A percentile compares a stretch with the other conserved stretches of the same genome.
phyloP scores from a whole-genome alignment of 441 rosid species.

The Hura crepitans region DNA sequence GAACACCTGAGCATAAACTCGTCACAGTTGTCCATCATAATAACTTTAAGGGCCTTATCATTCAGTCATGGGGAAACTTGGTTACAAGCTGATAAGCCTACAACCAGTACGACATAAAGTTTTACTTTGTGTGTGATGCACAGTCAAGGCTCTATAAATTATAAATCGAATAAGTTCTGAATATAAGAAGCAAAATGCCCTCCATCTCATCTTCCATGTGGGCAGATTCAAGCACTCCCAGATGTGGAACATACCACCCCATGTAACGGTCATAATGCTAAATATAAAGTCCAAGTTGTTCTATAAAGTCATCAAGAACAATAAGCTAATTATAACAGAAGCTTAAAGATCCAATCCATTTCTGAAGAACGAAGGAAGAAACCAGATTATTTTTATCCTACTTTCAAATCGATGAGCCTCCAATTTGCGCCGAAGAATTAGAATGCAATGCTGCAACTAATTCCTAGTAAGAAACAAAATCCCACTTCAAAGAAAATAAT shows the following conservation, averaged over 20 bases:
- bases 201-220: neutral
- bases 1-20: neutral
- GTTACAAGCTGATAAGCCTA: neutral
- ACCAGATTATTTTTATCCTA: too few relatives aligned
- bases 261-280: neutral
- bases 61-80: neutral
- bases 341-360: neutral
- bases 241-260: neutral
- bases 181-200: neutral
- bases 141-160: too few relatives aligned
- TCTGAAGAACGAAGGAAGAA: too few relatives aligned
- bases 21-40: neutral
- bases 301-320: neutral
- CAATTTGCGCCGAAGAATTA: neutral
- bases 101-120: neutral
- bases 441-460: neutral
- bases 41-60: neutral
- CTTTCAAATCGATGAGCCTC: neutral
- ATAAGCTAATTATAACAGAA: neutral
- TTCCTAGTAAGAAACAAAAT: neutral
- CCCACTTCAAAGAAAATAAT: neutral
- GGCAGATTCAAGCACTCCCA: neutral
- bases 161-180: neutral
- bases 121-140: neutral
- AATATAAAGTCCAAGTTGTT: constrained; percentile 2